phyloP scores from a whole-genome alignment of 2,329 filamentous ascomycete species.

The Xylariaceae sp. region DNA sequence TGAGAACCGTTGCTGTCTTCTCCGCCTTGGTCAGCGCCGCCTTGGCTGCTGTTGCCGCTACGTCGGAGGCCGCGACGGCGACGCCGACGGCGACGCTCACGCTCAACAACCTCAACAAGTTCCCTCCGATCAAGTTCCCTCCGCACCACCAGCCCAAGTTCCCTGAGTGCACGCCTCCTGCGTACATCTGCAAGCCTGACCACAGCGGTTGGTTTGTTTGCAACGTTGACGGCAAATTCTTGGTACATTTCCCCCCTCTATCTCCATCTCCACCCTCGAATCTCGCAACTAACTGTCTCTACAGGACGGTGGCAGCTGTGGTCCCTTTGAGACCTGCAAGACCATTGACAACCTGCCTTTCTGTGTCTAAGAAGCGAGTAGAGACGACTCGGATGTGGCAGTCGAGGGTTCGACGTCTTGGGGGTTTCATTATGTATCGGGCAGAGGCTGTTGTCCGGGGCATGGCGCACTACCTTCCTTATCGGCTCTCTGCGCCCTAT shows the following conservation, averaged over 20 bases:
- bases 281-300: not conserved
- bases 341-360: conserved; percentile 30
- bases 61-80: conserved; percentile 8
- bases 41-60: conserved; percentile 19
- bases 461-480: too few relatives aligned
- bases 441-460: not conserved
- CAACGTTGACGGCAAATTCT: conserved; percentile 26
- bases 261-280: too few relatives aligned
- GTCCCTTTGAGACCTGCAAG: conserved; percentile 21
- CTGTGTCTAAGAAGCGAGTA: conserved; percentile 21
- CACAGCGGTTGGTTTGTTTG: conserved; percentile 30
- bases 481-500: too few relatives aligned
- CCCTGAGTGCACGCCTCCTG: conserved; percentile 22
- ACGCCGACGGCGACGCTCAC: not conserved
- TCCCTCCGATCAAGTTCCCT: not conserved
- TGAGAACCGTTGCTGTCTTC: conserved; percentile 27
- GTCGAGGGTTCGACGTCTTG: too few relatives aligned
- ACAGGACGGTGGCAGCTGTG: conserved; percentile 28
- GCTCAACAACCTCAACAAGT: not conserved
- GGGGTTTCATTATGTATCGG: not conserved
- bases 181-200: conserved; percentile 29
- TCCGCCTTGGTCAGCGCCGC: conserved; percentile 3
- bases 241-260: conserved; percentile 20
- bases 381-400: too few relatives aligned
- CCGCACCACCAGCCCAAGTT: not conserved